Base-by-base conservation (phyloP, 1,284 basidiomycete genomes). In the Cryptococcus jaspeensis region DNA sequence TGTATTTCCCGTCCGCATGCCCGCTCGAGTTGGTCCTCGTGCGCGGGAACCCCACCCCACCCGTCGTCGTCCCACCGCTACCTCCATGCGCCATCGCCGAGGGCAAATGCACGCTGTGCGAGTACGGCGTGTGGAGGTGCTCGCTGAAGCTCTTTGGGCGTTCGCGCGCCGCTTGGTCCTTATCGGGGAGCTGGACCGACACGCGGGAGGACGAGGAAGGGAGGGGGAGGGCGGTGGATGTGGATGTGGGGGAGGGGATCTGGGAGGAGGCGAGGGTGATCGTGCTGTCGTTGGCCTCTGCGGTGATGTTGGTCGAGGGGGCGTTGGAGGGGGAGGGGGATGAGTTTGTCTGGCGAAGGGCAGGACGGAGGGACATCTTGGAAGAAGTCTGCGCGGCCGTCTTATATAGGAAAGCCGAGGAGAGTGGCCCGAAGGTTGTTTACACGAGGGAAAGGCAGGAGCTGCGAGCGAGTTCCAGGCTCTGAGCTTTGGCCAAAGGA, bases 1-100 rank as follows among this genome's bases (percentile, higher is more conserved):
- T 87, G 73, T 87, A 88, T 3, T 84, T 83, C n/a, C 73, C 72
- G 18, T 72, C 74, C n/a, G 58, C 63, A 22, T 68, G 64, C 13
- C 66, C 66, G 53, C 63, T 67, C 18, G 64, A 66, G 40, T 66
- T 66, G 15, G 69, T 73, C 49, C 64, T 60, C 15, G 71, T 70
- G 20, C 70, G 48, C 1, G 68, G 68, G 18, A 73, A 52, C 54
- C 3, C 23, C 52, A 12, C 58, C 48, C 5, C 28, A 4, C 9
- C 28, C 28, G 28, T 9, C 28, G 9, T 28, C 44, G 20, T 45
- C 41, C 16, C 18, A 20, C 28, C 28, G 28, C 28, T 32, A 9
- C 28, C 28, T 35, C 46, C 45, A 28, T 58, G 57, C 38, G 56
- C 52, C 55, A 61, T 58, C 9, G 63, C 59, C 5, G 56, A 59